Evolutionary conservation across 352 stramenopile species (phyloP), one percentile per base, ranked within the genome.

Genomic region (Poterioochromonas sp.): DNA sequence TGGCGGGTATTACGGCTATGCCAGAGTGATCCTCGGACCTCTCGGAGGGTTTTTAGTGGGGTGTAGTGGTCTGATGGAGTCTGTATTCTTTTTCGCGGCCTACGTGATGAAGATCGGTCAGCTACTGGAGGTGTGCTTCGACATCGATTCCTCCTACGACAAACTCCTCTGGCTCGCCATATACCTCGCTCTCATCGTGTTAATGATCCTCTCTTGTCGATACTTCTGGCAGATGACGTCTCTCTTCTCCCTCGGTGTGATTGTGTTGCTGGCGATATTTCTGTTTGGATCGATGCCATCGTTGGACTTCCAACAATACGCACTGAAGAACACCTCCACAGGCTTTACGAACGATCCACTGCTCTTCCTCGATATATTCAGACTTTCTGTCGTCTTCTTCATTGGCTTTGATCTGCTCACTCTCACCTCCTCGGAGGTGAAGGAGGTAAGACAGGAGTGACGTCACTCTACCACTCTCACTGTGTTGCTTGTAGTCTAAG

Each of bases 61-160:
- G 5, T 74, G 65, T 54, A 74, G 39, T 32, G 65, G 65, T 20
- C 39, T 74, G n/a, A n/a, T 74, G 26, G 65, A 74, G n/a, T 74
- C 65, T 54, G 29, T 74, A 43, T 74, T 74, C 65, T 74, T 62
- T 34, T 34, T 74, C 5, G 43, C 65, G 5, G 65, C 53, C 8
- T 58, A 5, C 34, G 11, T 74, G 12, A 8, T 74, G 39, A 74
- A 74, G 43, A 12, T 74, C 11, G 65, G 65, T 54, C 65, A 74
- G 29, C 5, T 34, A 5, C 8, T 54, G 20, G 53, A 5, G 22
- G 65, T 60, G 32, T 12, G 5, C 20, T 54, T 74, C 39, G 12
- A 34, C 53, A 74, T 54, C 8, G 11, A 12, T 37, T 20, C 11
- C 34, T 35, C 11, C 5, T 74, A 58, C n/a, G 32, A 74, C 5